Evolutionary conservation across 2,329 filamentous ascomycete genomes (phyloP).

Genomic region (Trichophyton rubrum): DNA sequence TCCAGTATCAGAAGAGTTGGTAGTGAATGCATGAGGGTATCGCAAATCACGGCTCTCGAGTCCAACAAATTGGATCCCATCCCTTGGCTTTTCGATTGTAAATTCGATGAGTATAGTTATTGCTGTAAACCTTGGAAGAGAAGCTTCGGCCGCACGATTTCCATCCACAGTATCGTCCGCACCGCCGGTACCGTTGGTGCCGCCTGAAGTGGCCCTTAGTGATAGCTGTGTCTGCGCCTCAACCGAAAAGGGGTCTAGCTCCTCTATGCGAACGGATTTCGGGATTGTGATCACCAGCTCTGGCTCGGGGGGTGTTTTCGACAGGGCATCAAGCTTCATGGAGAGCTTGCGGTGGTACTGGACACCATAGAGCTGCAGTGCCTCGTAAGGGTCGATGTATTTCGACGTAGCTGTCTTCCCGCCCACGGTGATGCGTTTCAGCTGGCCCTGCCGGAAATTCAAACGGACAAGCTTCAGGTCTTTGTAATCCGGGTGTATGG

Average conservation of each 20-base stretch:
- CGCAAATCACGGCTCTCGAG: constrained; percentile 64
- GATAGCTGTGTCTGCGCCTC: constrained; percentile 36
- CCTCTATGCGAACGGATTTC: constrained; percentile 48
- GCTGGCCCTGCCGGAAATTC: constrained; percentile 50
- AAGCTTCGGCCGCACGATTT: constrained; percentile 26
- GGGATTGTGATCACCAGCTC: constrained; percentile 50
- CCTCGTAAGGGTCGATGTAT: constrained; percentile 34
- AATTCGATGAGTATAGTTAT: constrained; percentile 64
- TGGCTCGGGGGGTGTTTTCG: constrained; percentile 41
- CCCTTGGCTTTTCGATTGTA: constrained; percentile 58
- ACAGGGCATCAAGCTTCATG: constrained; percentile 50
- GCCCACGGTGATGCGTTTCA: constrained; percentile 40
- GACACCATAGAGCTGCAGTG: constrained; percentile 43
- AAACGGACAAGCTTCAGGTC: constrained; percentile 45
- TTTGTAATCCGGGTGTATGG: constrained; percentile 52
- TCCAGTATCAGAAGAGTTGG: constrained; percentile 64
- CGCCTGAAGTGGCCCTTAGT: constrained; percentile 27
- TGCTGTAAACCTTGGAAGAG: constrained; percentile 43
- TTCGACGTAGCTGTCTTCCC: constrained; percentile 29
- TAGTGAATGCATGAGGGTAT: constrained; percentile 86
- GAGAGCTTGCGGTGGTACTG: constrained; percentile 68
- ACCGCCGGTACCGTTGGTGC: constrained; percentile 23
- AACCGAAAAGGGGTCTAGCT: constrained; percentile 43
- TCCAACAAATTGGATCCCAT: constrained; percentile 86
- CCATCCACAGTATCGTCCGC: constrained; percentile 27